These are phyloP conservation scores for Asclepias syriaca DNA, from an alignment of 257 asterid species.

Conservation along the genomic window DNA sequence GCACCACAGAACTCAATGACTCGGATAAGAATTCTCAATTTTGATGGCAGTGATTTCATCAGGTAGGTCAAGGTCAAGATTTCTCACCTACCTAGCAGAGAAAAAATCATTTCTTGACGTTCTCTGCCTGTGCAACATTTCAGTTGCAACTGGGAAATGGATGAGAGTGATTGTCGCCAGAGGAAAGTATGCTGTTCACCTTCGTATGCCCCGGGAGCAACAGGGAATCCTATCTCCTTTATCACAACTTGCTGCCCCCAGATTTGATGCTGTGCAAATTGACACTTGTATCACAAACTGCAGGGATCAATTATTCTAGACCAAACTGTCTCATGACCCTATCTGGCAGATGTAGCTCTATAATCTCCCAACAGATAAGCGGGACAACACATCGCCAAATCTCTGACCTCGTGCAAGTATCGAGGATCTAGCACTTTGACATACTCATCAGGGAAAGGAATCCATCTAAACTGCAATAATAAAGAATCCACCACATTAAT, in stretches of 20 bases:
- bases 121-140: conserved; percentile 58
- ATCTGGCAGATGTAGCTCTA: not conserved
- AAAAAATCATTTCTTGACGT: conserved; percentile 74
- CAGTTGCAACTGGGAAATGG: too few species aligned
- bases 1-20: not conserved
- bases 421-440: not conserved
- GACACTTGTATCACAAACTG: not conserved
- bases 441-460: not conserved
- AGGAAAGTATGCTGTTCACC: conserved; percentile 96
- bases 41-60: conserved; percentile 70
- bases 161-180: conserved; percentile 4
- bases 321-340: not conserved
- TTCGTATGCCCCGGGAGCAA: conserved; percentile 79
- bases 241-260: conserved; percentile 9
- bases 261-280: not conserved
- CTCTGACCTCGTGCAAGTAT: not conserved
- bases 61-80: conserved; percentile 43
- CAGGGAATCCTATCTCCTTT: conserved; percentile 81
- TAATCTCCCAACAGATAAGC: not conserved
- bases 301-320: not conserved
- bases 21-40: conserved; percentile 62
- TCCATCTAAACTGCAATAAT: not conserved
- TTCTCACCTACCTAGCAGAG: conserved; percentile 73
- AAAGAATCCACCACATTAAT: not conserved
- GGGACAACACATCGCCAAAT: not conserved